phyloP scores from a whole-genome alignment of 768 basidiomycete genomes.

The Pisolithus sp. region DNA sequence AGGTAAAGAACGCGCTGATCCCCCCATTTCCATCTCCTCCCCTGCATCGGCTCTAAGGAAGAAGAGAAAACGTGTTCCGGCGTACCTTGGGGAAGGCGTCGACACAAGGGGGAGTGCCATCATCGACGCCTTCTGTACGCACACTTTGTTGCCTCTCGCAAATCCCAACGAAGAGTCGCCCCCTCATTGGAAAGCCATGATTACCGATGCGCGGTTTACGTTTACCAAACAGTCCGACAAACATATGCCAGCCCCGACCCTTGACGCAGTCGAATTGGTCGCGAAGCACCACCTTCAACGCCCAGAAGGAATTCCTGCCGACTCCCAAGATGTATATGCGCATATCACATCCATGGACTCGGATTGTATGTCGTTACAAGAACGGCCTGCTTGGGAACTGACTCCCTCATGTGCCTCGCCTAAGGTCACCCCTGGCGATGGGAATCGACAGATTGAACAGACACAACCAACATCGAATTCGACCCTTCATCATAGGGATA shows the following conservation, averaged over 20 bases:
- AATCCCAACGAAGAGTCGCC: conserved; percentile 13
- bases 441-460: neutral
- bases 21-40: neutral
- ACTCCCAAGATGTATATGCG: neutral
- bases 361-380: conserved; percentile 7
- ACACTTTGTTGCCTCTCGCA: conserved; percentile 8
- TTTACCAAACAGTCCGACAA: conserved; percentile 17
- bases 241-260: conserved; percentile 8
- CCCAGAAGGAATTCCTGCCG: conserved; percentile 1
- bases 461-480: neutral
- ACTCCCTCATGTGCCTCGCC: conserved; percentile 1
- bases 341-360: conserved; percentile 6
- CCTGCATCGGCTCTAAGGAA: neutral
- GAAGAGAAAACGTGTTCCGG: neutral
- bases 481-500: neutral
- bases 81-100: neutral
- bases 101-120: neutral
- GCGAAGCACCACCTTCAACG: neutral
- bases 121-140: conserved; percentile 9
- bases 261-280: conserved; percentile 5
- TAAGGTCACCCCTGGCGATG: neutral
- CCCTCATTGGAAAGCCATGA: conserved; percentile 11
- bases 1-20: conserved; percentile 18
- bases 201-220: conserved; percentile 18
- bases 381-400: conserved; percentile 13